phyloP scores from a whole-genome alignment of 139 green algal species.

The Eudorina sp. region DNA sequence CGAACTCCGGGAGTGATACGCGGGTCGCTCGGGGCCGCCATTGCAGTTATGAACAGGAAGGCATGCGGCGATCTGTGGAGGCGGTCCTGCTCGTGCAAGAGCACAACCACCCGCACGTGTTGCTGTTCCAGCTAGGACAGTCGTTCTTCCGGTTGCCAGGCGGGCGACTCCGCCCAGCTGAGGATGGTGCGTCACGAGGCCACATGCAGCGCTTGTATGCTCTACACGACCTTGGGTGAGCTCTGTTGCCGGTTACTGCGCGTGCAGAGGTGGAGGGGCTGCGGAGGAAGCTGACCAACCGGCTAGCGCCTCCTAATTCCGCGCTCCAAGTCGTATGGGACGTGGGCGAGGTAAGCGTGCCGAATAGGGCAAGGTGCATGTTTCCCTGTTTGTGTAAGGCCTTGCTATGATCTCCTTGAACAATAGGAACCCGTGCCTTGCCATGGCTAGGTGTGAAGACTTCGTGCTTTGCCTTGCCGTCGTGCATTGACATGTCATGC shows the following conservation, averaged over 20 bases:
- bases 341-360: constrained; percentile 56
- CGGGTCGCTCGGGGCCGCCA: not conserved
- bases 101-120: constrained; percentile 94
- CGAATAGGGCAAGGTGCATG: too few species aligned
- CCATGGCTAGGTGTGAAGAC: too few species aligned
- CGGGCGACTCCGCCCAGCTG: constrained; percentile 87
- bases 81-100: constrained; percentile 91
- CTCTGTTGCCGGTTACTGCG: not conserved
- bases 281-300: constrained; percentile 87
- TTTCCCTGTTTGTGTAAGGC: too few species aligned
- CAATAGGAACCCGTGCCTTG: too few species aligned
- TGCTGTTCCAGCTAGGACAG: constrained; percentile 88
- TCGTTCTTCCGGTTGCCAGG: constrained; percentile 93
- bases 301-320: constrained; percentile 78
- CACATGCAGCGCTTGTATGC: too few species aligned
- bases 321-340: constrained; percentile 68
- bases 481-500: too few species aligned
- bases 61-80: constrained; percentile 88
- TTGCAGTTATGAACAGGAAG: constrained; percentile 88
- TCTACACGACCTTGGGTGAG: too few species aligned
- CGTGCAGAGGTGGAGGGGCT: constrained; percentile 89
- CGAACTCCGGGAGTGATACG: not conserved
- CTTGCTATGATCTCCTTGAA: too few species aligned
- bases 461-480: too few species aligned
- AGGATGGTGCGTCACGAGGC: constrained; percentile 90